Base-by-base conservation (phyloP, 208 protist species). In the Acanthamoeba rhysodes region DNA sequence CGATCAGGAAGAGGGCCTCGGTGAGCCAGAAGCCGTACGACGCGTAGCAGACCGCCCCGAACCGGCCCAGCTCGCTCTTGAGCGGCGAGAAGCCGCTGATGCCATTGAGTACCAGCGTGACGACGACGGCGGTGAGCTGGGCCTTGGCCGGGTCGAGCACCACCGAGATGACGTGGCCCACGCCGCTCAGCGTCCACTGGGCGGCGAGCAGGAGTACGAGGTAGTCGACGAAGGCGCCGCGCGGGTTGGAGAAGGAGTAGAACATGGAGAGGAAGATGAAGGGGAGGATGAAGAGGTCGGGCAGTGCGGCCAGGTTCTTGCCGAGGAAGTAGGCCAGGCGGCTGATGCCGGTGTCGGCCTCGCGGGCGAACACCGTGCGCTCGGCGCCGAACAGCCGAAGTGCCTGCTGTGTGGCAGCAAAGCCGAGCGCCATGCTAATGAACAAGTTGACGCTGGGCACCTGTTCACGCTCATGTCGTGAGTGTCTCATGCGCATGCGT, bases 261-360 rank as follows among this genome's bases (percentile, higher is more conserved):
- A 80, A 94, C 53, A 94, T 32, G n/a, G 50, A n/a, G n/a, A 85
- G 18, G 70, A 70, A 85, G 45, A 94, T n/a, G 50, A 80, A 80
- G 22, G 91, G 91, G 7, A 53, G 70, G 32, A 85, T 27, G 37
- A 85, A 68, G 91, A 94, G n/a, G 34, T 85, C 55, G 50, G 37
- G 22, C 53, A 85, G 32, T 7, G 29, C 16, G 50, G 91, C n/a
- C 18, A 94, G 22, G 91, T 94, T 94, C 74, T 94, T 94, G 91
- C 91, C 91, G 20, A 85, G 18, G 55, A 87, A 94, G 91, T 94
- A 94, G 32, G 91, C 91, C 55, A 32, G 5, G 2, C 55, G 41
- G 74, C 70, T 94, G 34, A 94, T 55, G 27, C 91, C 91, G 5
- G 50, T 34, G 29, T 37, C 29, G 8, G 91, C 64, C 70, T 94